These are phyloP conservation scores for Colletotrichum cuscutae DNA, from an alignment of 2,329 filamentous ascomycete genomes.

Conservation along the genomic window DNA sequence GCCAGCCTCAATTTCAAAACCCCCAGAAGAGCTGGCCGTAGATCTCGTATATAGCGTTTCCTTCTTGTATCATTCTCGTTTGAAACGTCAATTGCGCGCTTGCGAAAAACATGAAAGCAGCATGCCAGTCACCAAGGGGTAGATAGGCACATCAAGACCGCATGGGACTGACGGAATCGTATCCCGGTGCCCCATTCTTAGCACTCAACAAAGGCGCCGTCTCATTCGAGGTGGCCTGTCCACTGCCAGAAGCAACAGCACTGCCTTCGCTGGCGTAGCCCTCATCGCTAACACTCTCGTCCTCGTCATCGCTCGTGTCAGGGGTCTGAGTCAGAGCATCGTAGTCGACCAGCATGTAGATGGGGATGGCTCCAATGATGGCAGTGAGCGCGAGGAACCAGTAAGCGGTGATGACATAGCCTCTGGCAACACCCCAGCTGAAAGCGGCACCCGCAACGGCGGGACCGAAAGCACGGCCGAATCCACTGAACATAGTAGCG, in stretches of 20 bases:
- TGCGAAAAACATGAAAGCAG: not conserved
- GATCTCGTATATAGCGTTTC: conserved; percentile 1
- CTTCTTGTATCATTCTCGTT: not conserved
- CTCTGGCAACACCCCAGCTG: conserved; percentile 77
- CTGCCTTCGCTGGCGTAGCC: conserved; percentile 35
- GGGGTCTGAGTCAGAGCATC: conserved; percentile 66
- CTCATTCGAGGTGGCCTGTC: not conserved
- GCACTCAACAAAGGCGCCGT: conserved; percentile 20
- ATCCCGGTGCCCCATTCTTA: conserved; percentile 7
- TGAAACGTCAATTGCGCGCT: not conserved
- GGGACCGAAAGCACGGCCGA: conserved; percentile 84
- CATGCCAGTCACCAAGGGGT: not conserved
- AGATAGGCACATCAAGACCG: conserved; percentile 7
- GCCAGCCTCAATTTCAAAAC: not conserved
- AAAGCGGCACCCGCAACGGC: conserved; percentile 79
- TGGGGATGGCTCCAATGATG: conserved; percentile 74
- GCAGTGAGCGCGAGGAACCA: conserved; percentile 78
- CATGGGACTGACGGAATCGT: conserved; percentile 14
- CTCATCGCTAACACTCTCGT: conserved; percentile 37
- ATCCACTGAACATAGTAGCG: conserved; percentile 82
- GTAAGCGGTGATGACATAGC: conserved; percentile 84
- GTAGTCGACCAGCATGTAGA: conserved; percentile 79
- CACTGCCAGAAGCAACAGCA: conserved; percentile 1
- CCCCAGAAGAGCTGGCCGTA: not conserved
- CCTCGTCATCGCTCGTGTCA: conserved; percentile 47